Evolutionary conservation across 805 yeast species (phyloP), one percentile per base, ranked within the genome.

Genomic region (Yarrowia deformans): DNA sequence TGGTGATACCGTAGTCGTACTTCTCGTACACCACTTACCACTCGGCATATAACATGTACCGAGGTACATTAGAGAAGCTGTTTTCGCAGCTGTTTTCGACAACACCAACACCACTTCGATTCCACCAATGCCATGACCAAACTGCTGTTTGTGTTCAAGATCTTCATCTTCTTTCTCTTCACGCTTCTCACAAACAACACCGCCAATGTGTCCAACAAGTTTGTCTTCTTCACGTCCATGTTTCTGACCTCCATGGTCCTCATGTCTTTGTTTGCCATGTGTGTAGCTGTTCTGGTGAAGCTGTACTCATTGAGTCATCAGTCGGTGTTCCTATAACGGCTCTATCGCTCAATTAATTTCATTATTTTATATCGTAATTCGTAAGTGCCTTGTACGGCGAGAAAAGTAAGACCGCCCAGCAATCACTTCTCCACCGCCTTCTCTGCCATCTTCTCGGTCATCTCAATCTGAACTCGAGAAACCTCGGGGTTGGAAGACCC

Each of bases 161-260:
- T 46, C 16, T 46, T 46, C 16, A 14, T 46, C 1, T 46, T 46
- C 14, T 46, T 46, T 16, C 13, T 46, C n/a, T 46, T 46, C 50
- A 23, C 50, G 34, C 50, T 46, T 4, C 9, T 46, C n/a, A 23
- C 50, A 23, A 23, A 23, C n/a, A 23, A 14, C 4, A 19, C 50
- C 9, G 7, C 50, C 50, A 46, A 19, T 6, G 50, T 16, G 10
- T 46, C 50, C 50, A 46, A 18, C 32, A 23, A 8, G 34, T 5
- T 13, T 7, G 4, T 46, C 1, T 8, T 46, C 9, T 5, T 46
- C 9, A 13, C 50, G n/a, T 46, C 50, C 50, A 46, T 46, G 50
- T 12, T 23, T 12, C 50, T 46, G n/a, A 46, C 50, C 34, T 46
- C 50, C 50, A 46, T 46, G 50, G 50, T 46, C 9, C 9, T 46